Evolutionary conservation across 2,329 filamentous ascomycete species (phyloP).

Genomic region (Phialophora tarda): DNA sequence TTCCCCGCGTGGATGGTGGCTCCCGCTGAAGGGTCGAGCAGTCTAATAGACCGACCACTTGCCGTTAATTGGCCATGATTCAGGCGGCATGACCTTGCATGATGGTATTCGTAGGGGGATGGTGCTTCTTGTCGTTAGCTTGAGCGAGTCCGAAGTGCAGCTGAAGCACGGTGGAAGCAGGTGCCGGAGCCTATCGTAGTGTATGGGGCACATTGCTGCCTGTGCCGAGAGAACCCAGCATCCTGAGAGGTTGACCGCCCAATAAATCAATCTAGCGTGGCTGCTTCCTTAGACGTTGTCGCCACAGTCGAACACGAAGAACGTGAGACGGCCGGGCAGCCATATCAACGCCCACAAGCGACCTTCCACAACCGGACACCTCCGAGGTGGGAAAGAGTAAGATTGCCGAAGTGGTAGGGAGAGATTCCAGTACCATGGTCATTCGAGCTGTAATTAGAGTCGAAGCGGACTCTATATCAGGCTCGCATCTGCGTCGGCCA

Average conservation of each 20-base stretch:
- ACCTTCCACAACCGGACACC: not conserved
- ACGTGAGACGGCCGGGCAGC: not conserved
- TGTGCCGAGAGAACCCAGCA: not conserved
- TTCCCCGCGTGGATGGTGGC: not conserved
- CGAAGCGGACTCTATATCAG: not conserved
- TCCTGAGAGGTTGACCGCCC: not conserved
- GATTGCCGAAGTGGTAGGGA: not conserved
- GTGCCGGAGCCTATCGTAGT: not conserved
- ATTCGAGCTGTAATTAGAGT: not conserved
- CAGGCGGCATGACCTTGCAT: not conserved
- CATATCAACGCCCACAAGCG: not conserved
- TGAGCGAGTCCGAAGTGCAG: not conserved
- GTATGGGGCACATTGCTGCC: not conserved
- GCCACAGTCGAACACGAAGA: not conserved
- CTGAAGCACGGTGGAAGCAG: not conserved
- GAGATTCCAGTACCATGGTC: constrained; percentile 6
- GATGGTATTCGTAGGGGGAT: not conserved
- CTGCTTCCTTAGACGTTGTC: not conserved
- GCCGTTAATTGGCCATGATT: not conserved
- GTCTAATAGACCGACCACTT: not conserved
- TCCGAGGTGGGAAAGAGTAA: not conserved
- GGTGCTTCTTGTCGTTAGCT: not conserved
- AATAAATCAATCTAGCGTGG: not conserved
- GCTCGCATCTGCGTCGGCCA: not conserved
- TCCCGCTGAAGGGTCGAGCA: not conserved